A percentile compares a stretch with the other conserved stretches of the same genome.
phyloP scores from a whole-genome alignment of 2,329 filamentous ascomycete genomes.

The Venturia carpophila region DNA sequence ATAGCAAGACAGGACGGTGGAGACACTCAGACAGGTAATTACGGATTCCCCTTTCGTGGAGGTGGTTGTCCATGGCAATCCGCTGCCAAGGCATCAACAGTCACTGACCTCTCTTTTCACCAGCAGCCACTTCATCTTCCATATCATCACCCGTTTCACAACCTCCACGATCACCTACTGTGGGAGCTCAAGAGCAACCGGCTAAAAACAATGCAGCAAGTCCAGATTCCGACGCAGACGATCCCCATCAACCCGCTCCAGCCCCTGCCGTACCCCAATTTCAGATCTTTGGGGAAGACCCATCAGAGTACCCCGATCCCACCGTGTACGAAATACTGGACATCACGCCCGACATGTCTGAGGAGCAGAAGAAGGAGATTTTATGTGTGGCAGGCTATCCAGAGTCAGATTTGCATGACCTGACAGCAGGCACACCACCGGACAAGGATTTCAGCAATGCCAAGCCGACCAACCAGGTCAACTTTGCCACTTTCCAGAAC shows the following conservation, averaged over 20 bases:
- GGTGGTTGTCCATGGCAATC: neutral
- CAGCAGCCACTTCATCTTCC: constrained; percentile 32
- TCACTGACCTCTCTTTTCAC: neutral
- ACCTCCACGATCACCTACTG: constrained; percentile 38
- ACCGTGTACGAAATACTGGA: constrained; percentile 89
- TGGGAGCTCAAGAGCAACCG: constrained; percentile 47
- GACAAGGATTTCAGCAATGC: constrained; percentile 93
- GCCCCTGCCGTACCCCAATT: constrained; percentile 59
- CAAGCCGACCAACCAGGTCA: constrained; percentile 90
- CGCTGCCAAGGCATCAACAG: neutral
- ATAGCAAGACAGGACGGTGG: constrained; percentile 55
- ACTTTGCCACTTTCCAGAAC: constrained; percentile 83
- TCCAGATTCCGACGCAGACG: constrained; percentile 38
- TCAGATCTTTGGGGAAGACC: constrained; percentile 88
- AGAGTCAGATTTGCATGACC: constrained; percentile 66
- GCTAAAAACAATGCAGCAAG: constrained; percentile 15
- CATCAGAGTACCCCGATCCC: constrained; percentile 81
- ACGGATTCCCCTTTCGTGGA: constrained; percentile 24
- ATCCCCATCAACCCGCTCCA: constrained; percentile 52
- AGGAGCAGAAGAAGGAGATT: constrained; percentile 80
- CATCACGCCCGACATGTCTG: constrained; percentile 64
- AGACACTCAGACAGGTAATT: constrained; percentile 53
- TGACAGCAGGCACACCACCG: constrained; percentile 81
- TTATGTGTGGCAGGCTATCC: constrained; percentile 84
- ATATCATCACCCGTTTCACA: constrained; percentile 36